Conservation (phyloP, 495 filamentous ascomycete genomes). For the Hyaloscypha finlandica region DNA sequence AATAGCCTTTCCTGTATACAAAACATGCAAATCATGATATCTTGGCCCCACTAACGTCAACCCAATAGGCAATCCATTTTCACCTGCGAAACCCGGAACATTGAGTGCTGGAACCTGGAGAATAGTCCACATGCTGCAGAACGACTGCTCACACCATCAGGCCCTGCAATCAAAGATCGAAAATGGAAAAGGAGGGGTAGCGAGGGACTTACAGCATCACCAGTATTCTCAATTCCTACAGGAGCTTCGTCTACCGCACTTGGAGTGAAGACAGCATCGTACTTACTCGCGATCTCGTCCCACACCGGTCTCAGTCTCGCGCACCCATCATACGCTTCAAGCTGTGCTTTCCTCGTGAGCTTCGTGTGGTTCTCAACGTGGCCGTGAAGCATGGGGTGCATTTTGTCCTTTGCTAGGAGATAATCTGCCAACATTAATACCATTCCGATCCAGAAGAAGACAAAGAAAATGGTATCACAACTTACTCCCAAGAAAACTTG, state of each 20-base stretch:
- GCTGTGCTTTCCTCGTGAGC: slow-evolving; percentile 41
- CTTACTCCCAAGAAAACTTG: slow-evolving; percentile 42
- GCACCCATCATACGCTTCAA: slow-evolving; percentile 46
- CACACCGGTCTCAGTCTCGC: slow-evolving; percentile 47
- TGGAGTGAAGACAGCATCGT: slow-evolving; percentile 50
- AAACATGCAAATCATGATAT: slow-evolving; percentile 47
- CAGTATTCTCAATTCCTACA: slow-evolving; percentile 44
- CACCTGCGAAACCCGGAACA: slow-evolving; percentile 50
- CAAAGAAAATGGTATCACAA: background rate
- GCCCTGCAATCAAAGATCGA: background rate
- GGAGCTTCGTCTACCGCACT: slow-evolving; percentile 53
- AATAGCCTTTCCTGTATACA: slow-evolving; percentile 43
- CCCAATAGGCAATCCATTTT: slow-evolving; percentile 51
- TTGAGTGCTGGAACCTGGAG: slow-evolving; percentile 52
- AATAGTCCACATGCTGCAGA: slow-evolving; percentile 34
- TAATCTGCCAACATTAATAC: slow-evolving; percentile 37
- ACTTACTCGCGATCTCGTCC: slow-evolving; percentile 47
- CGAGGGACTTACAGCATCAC: slow-evolving; percentile 43
- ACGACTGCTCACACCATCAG: slow-evolving; percentile 15
- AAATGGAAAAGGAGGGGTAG: slow-evolving; percentile 36
- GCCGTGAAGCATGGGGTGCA: slow-evolving; percentile 39
- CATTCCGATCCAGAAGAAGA: background rate
- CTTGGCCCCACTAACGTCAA: slow-evolving; percentile 46
- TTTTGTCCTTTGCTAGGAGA: slow-evolving; percentile 40
- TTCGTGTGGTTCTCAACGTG: slow-evolving; percentile 47